A percentile compares a stretch with the other conserved stretches of the same genome.
Evolutionary conservation across 2,329 filamentous ascomycete genomes (phyloP).

Genomic region (Phialocephala sp.): DNA sequence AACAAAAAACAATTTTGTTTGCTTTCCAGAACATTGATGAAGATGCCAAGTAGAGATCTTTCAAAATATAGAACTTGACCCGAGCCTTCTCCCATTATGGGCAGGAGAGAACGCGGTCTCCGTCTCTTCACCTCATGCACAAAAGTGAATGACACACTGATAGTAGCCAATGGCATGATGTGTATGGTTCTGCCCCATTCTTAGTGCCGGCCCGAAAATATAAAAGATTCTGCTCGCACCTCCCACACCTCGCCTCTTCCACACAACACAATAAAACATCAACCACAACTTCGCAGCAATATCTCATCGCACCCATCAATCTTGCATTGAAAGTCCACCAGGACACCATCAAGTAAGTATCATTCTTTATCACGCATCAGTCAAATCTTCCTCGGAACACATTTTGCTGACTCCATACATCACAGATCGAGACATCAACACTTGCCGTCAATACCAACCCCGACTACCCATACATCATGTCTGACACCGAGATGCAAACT

Average conservation of each 20-base stretch:
- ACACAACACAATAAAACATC: neutral
- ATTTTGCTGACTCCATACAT: neutral
- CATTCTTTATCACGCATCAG: neutral
- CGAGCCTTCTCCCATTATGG: no score
- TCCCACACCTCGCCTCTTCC: neutral
- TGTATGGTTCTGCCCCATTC: neutral
- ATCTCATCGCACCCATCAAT: neutral
- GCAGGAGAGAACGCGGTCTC: no score
- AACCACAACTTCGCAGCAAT: neutral
- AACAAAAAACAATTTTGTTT: no score
- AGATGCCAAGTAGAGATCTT: no score
- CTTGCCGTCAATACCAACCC: neutral
- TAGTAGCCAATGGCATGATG: neutral
- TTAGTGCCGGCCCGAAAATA: neutral
- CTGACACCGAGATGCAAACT: conserved; percentile 18
- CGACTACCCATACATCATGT: conserved; percentile 17
- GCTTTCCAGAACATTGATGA: no score
- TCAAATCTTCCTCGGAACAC: conserved; percentile 4
- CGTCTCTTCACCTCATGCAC: neutral
- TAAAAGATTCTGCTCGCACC: no score
- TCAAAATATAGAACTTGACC: no score
- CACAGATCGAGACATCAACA: neutral
- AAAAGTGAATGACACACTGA: neutral
- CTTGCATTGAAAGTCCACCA: neutral
- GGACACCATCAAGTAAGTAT: conserved; percentile 9